Evolutionary conservation across 306 rosid genomes (phyloP).

Genomic region (Gastrolobium villosum): DNA sequence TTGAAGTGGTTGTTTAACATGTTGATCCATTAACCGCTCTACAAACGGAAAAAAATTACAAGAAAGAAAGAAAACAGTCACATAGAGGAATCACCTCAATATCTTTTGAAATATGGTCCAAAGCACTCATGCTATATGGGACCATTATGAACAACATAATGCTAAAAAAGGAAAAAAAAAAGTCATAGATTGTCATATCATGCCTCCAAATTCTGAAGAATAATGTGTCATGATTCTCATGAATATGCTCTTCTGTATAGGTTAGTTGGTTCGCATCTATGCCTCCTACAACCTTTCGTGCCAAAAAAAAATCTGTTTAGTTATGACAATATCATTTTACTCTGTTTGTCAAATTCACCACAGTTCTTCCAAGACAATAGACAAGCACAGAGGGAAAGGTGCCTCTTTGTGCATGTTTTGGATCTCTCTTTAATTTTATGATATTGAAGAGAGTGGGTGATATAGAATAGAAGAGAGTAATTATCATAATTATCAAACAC

Average conservation of each 20-base stretch:
- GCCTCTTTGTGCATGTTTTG: constrained; percentile 28
- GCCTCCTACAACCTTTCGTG: background rate
- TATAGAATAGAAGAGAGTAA: too few species aligned
- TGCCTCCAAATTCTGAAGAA: constrained; percentile 35
- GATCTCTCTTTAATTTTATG: constrained; percentile 23
- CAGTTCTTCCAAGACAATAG: background rate
- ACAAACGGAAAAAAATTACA: background rate
- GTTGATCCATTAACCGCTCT: background rate
- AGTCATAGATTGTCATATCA: constrained; percentile 39
- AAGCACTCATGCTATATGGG: constrained; percentile 33
- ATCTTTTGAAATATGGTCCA: constrained; percentile 45
- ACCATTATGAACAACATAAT: constrained; percentile 42
- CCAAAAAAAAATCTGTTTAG: constrained; percentile 4
- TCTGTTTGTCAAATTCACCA: background rate
- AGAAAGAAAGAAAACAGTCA: constrained; percentile 19
- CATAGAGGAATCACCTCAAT: constrained; percentile 36
- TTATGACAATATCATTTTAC: background rate
- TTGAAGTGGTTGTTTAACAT: too few species aligned
- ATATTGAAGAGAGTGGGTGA: too few species aligned
- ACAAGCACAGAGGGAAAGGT: constrained; percentile 30
- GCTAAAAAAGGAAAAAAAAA: constrained; percentile 28
- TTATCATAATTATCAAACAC: too few species aligned
- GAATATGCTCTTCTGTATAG: constrained; percentile 22
- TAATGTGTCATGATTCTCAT: constrained; percentile 36
- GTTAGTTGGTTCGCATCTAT: constrained; percentile 26